Conservation (phyloP, 2,329 filamentous ascomycete species). For the Geoglossum cookeanum region DNA sequence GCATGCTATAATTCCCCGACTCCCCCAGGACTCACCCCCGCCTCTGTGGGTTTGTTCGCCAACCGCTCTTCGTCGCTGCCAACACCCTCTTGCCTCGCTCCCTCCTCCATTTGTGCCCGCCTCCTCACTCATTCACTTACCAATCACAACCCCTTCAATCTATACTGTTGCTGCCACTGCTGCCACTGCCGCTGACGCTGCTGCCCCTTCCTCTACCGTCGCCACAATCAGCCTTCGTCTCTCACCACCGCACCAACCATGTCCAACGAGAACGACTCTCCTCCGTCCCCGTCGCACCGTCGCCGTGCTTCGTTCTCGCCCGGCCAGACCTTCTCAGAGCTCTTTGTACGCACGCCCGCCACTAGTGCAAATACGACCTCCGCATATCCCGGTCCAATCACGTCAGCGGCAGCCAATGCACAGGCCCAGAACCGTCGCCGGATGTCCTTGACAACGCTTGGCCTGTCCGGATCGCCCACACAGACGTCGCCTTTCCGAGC, state of each 20-base stretch:
- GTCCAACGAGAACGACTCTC: conserved; percentile 11
- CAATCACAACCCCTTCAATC: neutral
- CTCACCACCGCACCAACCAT: conserved; percentile 5
- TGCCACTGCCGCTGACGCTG: neutral
- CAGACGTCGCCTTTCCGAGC: conserved; percentile 25
- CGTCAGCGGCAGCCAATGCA: conserved; percentile 26
- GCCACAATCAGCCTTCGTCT: neutral
- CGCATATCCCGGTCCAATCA: conserved; percentile 10
- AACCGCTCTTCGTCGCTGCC: neutral
- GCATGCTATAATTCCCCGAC: neutral
- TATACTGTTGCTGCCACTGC: neutral
- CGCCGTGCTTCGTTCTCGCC: conserved; percentile 12
- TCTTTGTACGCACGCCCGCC: conserved; percentile 10
- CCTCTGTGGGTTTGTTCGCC: neutral
- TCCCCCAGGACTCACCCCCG: neutral
- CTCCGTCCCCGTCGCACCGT: conserved; percentile 7
- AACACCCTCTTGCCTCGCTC: neutral
- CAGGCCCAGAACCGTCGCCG: conserved; percentile 44
- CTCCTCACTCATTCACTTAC: neutral
- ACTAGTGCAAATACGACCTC: conserved; percentile 5
- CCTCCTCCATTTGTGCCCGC: neutral
- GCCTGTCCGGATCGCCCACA: conserved; percentile 54
- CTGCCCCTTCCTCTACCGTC: neutral
- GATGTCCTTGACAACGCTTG: conserved; percentile 55
- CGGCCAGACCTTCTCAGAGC: conserved; percentile 11